Percentiles rank a stretch among this genome's conserved stretches.
Conservation (phyloP, 495 filamentous ascomycete species). For the Penicillium ucsense region DNA sequence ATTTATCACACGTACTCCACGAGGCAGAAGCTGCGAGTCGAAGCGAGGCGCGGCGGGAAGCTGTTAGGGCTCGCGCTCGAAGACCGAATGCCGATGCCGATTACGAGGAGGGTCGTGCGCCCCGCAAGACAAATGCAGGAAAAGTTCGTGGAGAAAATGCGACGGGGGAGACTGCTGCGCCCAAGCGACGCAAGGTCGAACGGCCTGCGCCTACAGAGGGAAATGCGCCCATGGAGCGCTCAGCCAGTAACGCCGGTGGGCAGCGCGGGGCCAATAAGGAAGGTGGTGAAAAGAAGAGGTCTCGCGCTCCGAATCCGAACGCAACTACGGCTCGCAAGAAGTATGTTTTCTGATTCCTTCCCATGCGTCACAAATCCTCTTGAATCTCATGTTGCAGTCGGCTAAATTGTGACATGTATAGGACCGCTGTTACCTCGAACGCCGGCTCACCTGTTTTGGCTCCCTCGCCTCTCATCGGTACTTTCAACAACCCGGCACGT, state of each 20-base stretch:
- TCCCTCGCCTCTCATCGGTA: slow-evolving; percentile 61
- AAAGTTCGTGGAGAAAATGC: slow-evolving; percentile 54
- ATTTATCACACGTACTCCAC: slow-evolving; percentile 47
- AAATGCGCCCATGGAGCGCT: slow-evolving; percentile 57
- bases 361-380: neutral
- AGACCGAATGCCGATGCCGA: slow-evolving; percentile 66
- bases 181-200: slow-evolving; percentile 77
- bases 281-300: slow-evolving; percentile 62
- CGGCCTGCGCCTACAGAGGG: slow-evolving; percentile 39
- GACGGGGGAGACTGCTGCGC: slow-evolving; percentile 28
- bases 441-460: slow-evolving; percentile 59
- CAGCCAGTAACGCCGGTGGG: slow-evolving; percentile 47
- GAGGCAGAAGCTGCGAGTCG: slow-evolving; percentile 69
- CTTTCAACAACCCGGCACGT: slow-evolving; percentile 43
- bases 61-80: slow-evolving; percentile 60
- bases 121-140: slow-evolving; percentile 47
- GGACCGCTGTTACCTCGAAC: slow-evolving; percentile 39
- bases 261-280: slow-evolving; percentile 44
- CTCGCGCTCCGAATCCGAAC: slow-evolving; percentile 48
- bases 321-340: slow-evolving; percentile 60
- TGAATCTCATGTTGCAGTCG: neutral
- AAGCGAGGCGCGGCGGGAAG: slow-evolving; percentile 74
- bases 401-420: slow-evolving; percentile 11
- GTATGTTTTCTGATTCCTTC: slow-evolving; percentile 30
- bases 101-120: slow-evolving; percentile 54